A percentile compares a stretch with the other conserved stretches of the same genome.
phyloP scores from a whole-genome alignment of 176 grass and related monocot genomes.

The Leersia perrieri region DNA sequence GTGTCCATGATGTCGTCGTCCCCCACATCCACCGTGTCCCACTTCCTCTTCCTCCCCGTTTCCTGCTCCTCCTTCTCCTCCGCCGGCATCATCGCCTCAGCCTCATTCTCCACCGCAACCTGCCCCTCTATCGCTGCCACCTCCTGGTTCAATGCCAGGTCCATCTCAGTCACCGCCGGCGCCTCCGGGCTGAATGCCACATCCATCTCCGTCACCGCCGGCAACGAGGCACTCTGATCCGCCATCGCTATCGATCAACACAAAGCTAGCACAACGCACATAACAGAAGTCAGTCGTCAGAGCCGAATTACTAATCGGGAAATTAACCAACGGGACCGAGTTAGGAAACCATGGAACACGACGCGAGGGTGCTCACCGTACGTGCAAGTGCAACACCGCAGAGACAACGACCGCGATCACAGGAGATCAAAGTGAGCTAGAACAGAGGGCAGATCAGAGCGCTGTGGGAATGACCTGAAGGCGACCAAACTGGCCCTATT shows the following conservation, averaged over 20 bases:
- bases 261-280: too few relatives aligned
- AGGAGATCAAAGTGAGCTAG: too few relatives aligned
- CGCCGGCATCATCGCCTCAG: not conserved
- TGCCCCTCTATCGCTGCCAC: slow-evolving; percentile 4
- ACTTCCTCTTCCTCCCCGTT: not conserved
- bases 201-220: not conserved
- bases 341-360: not conserved
- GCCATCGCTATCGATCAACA: not conserved
- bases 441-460: too few relatives aligned
- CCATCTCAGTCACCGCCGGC: not conserved
- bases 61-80: not conserved
- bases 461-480: not conserved
- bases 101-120: not conserved
- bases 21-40: not conserved
- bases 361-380: not conserved
- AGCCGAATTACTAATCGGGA: too few relatives aligned
- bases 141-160: not conserved
- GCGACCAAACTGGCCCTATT: not conserved
- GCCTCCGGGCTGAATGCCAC: not conserved
- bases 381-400: not conserved
- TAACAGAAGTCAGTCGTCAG: too few relatives aligned
- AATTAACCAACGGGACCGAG: not conserved
- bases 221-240: not conserved
- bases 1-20: not conserved
- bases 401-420: too few relatives aligned